Conservation (phyloP, 2,329 filamentous ascomycete species). For the Aspergillus tubingensis region DNA sequence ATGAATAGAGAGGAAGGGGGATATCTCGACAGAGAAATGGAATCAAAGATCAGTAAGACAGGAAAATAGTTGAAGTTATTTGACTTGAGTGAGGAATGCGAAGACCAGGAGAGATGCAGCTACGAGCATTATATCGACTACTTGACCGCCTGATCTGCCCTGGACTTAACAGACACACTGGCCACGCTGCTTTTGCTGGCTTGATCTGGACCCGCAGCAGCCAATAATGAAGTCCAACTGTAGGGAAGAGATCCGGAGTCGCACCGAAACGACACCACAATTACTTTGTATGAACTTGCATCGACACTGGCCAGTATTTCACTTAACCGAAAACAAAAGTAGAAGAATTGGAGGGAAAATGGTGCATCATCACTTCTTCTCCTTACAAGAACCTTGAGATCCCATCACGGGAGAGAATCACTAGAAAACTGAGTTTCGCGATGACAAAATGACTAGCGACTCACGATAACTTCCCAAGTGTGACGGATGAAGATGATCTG, state of each 20-base stretch:
- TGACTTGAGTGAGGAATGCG: not conserved
- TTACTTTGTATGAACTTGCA: no score
- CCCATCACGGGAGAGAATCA: not conserved
- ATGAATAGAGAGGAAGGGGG: not conserved
- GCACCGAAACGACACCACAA: no score
- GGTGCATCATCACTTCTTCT: no score
- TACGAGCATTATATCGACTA: not conserved
- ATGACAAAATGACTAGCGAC: not conserved
- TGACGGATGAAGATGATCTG: not conserved
- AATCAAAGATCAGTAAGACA: not conserved
- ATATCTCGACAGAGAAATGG: not conserved
- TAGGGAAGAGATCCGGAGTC: no score
- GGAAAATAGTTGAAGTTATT: not conserved
- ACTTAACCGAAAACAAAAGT: no score
- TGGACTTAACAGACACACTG: not conserved
- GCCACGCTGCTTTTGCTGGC: no score
- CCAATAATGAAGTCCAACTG: no score
- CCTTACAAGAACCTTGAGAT: no score
- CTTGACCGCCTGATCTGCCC: not conserved
- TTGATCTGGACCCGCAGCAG: no score
- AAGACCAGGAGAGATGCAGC: not conserved
- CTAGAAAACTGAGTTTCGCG: no score
- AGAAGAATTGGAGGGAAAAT: no score
- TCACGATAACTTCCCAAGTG: not conserved
- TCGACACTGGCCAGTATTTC: no score